Base-by-base conservation (phyloP, 2,329 filamentous ascomycete species). In the Trichoderma oligosporum region DNA sequence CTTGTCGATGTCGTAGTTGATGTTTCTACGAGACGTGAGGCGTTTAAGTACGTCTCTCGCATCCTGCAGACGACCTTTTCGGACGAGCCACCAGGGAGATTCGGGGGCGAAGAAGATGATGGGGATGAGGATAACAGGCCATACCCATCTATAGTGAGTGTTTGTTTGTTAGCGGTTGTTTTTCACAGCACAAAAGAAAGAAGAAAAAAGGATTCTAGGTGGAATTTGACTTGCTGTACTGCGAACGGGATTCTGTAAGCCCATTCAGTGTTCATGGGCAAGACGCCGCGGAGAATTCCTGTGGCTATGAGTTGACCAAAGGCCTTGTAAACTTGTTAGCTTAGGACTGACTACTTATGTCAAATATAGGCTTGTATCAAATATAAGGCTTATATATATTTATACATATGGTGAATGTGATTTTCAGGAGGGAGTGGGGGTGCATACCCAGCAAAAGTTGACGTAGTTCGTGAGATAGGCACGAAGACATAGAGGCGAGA, bases 161-260 rank as follows among this genome's bases (percentile, higher is more conserved):
- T 2, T 35, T 7, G 31, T 4, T 2, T 25, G 31, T 49, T 49
- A 20, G 22, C n/a, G 2, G 11, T 4, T 22, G 27, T 33, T 31
- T 22, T n/a, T n/a, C n/a, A n/a, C n/a, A n/a, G n/a, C n/a, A n/a
- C n/a, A n/a, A n/a, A n/a, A n/a, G n/a, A n/a, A n/a, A n/a, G n/a
- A n/a, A n/a, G n/a, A n/a, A 14, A 7, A 35, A 35, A 4, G 5
- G 31, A 31, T 14, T 11, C 8, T 16, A 22, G 5, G 14, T 18
- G 2, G 12, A 16, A 5, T 9, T 36, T 25, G 14, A 33, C 18
- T 35, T 44, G 35, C 38, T 80, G 77, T 0, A 79, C 51, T 0
- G 71, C 77, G 52, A 77, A 80, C 0, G 78, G 77, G 11, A 75
- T 76, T 6, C 73, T 69, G 61, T 76, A 81, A 0, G 73, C 72